A percentile compares a stretch with the other conserved stretches of the same genome.
Conservation (phyloP, 1,139 yeast species). For the Kodamaea anthophila region DNA sequence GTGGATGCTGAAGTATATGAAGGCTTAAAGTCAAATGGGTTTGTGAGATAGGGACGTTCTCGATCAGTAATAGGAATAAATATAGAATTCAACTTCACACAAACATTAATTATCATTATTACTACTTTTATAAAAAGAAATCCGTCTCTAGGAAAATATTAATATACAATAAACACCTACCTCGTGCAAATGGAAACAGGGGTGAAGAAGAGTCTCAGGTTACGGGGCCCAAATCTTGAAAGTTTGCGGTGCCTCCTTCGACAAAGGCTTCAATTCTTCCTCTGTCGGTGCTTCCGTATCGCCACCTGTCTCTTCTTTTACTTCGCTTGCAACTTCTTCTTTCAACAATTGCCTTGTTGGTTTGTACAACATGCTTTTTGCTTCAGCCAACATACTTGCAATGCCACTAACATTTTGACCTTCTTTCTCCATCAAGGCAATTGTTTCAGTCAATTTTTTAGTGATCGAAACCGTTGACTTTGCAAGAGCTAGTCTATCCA, state of each 20-base stretch:
- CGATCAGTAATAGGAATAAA: too few species aligned
- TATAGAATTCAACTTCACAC: too few species aligned
- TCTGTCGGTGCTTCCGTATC: constrained; percentile 12
- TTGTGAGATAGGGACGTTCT: constrained; percentile 22
- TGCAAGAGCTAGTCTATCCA: constrained; percentile 72
- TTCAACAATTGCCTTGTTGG: constrained; percentile 39
- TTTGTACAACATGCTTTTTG: constrained; percentile 43
- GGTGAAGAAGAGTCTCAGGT: too few species aligned
- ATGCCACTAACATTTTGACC: constrained; percentile 12
- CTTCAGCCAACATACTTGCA: constrained; percentile 34
- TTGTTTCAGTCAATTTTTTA: constrained; percentile 41
- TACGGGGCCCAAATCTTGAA: constrained; percentile 82
- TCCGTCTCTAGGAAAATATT: constrained; percentile 2
- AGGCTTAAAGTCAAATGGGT: constrained; percentile 46
- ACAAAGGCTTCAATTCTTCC: constrained; percentile 56
- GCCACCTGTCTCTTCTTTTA: constrained; percentile 7
- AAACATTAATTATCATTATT: constrained; percentile 4
- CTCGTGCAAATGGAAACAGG: neutral
- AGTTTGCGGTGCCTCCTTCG: constrained; percentile 75
- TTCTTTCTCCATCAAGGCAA: constrained; percentile 26
- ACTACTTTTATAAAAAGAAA: constrained; percentile 1
- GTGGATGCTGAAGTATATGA: constrained; percentile 56
- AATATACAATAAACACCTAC: neutral
- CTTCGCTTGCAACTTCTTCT: constrained; percentile 12
- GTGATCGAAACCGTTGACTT: constrained; percentile 52